Conservation (phyloP, 1,139 yeast species). For the Sugiyamaella neomexicana region DNA sequence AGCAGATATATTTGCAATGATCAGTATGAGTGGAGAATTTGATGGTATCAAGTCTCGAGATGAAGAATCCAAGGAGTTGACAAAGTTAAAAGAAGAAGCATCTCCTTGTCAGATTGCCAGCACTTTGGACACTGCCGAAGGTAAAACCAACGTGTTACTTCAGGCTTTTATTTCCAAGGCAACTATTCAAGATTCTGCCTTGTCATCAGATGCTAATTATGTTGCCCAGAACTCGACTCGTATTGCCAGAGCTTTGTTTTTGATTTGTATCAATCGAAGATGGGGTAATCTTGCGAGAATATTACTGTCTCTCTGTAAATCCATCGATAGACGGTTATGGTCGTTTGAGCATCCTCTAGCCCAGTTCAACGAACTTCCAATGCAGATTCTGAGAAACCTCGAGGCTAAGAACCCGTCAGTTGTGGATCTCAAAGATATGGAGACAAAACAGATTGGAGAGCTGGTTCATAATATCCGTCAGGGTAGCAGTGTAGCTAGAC, state of each 20-base stretch:
- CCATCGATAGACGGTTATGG: conserved; percentile 85
- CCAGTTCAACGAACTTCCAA: conserved; percentile 48
- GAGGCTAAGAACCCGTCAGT: conserved; percentile 66
- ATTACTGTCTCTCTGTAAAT: conserved; percentile 77
- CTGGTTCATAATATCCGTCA: conserved; percentile 76
- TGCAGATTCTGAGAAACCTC: conserved; percentile 60
- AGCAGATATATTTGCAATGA: conserved; percentile 86
- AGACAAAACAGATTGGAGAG: conserved; percentile 77
- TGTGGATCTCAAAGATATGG: conserved; percentile 72
- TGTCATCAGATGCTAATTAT: conserved; percentile 83
- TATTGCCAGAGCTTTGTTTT: conserved; percentile 84
- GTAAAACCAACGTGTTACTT: conserved; percentile 82
- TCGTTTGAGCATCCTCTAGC: conserved; percentile 86
- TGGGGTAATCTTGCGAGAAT: conserved; percentile 84
- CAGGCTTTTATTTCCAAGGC: conserved; percentile 88
- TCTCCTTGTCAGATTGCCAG: conserved; percentile 82
- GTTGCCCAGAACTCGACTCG: conserved; percentile 96
- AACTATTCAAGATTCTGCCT: conserved; percentile 66
- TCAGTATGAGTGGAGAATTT: conserved; percentile 92
- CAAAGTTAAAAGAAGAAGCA: conserved; percentile 55
- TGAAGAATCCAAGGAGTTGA: conserved; percentile 79
- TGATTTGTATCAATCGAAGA: conserved; percentile 80
- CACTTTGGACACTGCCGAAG: conserved; percentile 64
- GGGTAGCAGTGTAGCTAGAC: conserved; percentile 62
- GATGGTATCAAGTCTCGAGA: conserved; percentile 86